These are phyloP conservation scores for Tolypocladium pustulatum DNA, from an alignment of 2,329 filamentous ascomycete genomes.

Conservation along the genomic window DNA sequence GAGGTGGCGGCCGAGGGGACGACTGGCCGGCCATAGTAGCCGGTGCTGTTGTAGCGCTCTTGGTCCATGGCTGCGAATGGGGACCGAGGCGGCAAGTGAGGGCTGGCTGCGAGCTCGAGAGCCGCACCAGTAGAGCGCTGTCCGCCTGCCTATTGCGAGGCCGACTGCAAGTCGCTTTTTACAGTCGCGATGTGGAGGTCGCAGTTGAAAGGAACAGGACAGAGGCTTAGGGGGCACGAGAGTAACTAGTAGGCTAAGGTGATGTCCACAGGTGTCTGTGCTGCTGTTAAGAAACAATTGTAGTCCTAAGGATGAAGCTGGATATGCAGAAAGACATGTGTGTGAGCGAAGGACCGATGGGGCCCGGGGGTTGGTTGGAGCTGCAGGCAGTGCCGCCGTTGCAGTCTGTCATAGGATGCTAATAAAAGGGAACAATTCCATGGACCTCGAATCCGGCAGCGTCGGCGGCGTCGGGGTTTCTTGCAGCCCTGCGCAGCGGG, in stretches of 20 bases:
- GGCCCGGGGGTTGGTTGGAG: not conserved
- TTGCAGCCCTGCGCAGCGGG: not conserved
- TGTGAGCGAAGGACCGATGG: not conserved
- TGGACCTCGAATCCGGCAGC: not conserved
- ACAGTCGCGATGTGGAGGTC: no score
- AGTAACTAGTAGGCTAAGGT: not conserved
- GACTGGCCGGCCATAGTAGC: conserved; percentile 15
- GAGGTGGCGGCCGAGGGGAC: conserved; percentile 25
- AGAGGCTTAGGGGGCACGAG: no score
- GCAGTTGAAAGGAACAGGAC: not conserved
- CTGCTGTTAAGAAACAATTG: not conserved
- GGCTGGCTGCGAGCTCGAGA: not conserved
- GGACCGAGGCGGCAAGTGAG: not conserved
- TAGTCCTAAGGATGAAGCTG: not conserved
- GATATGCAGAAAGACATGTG: not conserved
- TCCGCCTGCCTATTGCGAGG: not conserved
- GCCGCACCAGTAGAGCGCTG: not conserved
- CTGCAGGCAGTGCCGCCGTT: not conserved
- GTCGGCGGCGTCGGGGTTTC: not conserved
- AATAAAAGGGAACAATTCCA: not conserved
- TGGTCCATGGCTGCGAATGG: conserved; percentile 15
- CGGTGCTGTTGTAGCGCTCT: conserved; percentile 8
- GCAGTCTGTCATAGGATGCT: no score
- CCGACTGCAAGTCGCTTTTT: not conserved
- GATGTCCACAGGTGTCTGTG: not conserved